Evolutionary conservation across 164 flowering plant species (phyloP).

Genomic region (Amborella trichopoda): DNA sequence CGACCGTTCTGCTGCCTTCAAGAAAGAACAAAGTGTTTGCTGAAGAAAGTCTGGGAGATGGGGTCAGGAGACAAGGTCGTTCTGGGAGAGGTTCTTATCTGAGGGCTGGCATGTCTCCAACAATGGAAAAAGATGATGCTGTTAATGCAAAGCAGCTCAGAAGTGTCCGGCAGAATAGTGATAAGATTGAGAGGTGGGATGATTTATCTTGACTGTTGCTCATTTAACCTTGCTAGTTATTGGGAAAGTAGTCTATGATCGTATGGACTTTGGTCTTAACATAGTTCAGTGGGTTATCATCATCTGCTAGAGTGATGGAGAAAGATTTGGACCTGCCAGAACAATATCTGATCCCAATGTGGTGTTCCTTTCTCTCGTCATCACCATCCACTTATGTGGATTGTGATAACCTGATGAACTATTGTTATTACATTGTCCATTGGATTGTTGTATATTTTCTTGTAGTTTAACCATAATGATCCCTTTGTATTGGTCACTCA

Average conservation of each 20-base stretch:
- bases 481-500: too few species aligned
- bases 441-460: not conserved
- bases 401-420: too few species aligned
- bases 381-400: too few species aligned
- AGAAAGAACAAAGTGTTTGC: conserved; percentile 55
- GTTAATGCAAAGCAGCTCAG: conserved; percentile 74
- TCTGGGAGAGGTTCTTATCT: conserved; percentile 49
- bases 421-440: not conserved
- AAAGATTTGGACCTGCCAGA: too few species aligned
- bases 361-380: too few species aligned
- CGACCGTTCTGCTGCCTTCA: conserved; percentile 31
- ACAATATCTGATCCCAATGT: too few species aligned
- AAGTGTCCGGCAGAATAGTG: conserved; percentile 49
- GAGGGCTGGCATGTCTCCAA: conserved; percentile 38
- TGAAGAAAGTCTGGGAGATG: conserved; percentile 63
- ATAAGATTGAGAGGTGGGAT: conserved; percentile 63
- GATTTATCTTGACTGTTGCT: conserved; percentile 1
- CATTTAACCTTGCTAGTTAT: not conserved
- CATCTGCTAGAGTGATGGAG: too few species aligned
- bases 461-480: too few species aligned
- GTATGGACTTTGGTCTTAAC: too few species aligned
- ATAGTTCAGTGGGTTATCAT: too few species aligned
- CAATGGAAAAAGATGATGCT: conserved; percentile 42
- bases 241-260: too few species aligned
- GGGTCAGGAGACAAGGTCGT: conserved; percentile 70